Percentiles rank a stretch among this genome's conserved stretches.
phyloP scores from a whole-genome alignment of 371 early-diverging fungal species.

The Coemansia sp. region DNA sequence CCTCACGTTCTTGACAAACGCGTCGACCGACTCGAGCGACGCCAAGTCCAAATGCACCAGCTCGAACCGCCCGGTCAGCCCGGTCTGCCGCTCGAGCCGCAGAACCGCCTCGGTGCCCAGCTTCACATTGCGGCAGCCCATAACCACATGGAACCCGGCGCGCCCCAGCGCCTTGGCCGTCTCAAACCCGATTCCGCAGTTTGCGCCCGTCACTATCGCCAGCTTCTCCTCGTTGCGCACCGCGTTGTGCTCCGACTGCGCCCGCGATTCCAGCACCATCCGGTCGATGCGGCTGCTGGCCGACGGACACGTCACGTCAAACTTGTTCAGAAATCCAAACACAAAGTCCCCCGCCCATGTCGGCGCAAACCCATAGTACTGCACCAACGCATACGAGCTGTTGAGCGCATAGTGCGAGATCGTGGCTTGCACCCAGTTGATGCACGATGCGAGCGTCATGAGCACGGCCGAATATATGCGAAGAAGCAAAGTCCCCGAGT shows the following conservation, averaged over 20 bases:
- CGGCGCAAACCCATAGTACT: slow-evolving; percentile 1
- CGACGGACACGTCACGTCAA: slow-evolving; percentile 23
- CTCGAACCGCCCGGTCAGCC: slow-evolving; percentile 54
- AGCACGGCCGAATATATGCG: background rate
- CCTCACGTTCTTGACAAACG: slow-evolving; percentile 58
- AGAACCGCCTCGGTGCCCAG: slow-evolving; percentile 55
- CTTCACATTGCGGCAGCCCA: slow-evolving; percentile 60
- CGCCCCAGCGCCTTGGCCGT: slow-evolving; percentile 48
- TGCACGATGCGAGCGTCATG: background rate
- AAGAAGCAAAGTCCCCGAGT: background rate
- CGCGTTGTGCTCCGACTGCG: background rate
- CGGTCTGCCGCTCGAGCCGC: slow-evolving; percentile 57
- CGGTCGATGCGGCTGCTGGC: slow-evolving; percentile 31
- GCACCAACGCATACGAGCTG: background rate
- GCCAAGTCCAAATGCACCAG: slow-evolving; percentile 61
- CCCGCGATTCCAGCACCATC: slow-evolving; percentile 17
- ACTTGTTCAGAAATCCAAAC: slow-evolving; percentile 12
- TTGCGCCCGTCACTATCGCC: slow-evolving; percentile 50
- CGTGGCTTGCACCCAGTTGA: background rate
- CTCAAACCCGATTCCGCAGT: slow-evolving; percentile 50
- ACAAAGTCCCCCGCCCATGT: slow-evolving; percentile 6
- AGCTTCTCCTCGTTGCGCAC: slow-evolving; percentile 25
- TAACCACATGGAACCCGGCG: slow-evolving; percentile 48
- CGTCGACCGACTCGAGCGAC: slow-evolving; percentile 55
- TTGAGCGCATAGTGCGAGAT: background rate